Conservation (phyloP, 73 alveolate genomes). For the Stentor coeruleus region DNA sequence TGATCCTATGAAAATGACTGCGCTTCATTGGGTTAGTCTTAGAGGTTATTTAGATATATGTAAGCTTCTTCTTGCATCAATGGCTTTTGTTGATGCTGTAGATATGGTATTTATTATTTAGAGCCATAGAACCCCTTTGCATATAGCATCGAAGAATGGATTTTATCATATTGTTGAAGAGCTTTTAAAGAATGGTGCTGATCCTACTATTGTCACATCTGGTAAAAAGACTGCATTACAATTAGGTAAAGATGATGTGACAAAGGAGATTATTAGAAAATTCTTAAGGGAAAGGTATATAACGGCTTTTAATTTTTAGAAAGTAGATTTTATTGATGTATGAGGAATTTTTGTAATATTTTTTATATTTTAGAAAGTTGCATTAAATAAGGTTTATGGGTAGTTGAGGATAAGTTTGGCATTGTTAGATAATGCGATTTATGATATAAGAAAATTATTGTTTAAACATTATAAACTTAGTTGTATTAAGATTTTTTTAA, state of each 20-base stretch:
- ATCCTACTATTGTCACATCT: background rate
- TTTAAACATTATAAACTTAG: too few species aligned
- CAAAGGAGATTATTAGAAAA: background rate
- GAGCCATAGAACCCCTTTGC: slow-evolving; percentile 10
- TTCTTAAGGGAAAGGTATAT: background rate
- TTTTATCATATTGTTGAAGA: background rate
- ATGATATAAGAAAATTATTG: too few species aligned
- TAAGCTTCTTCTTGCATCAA: background rate
- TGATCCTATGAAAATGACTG: background rate
- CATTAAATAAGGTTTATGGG: too few species aligned
- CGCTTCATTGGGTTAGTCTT: slow-evolving; percentile 16
- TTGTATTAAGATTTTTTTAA: too few species aligned
- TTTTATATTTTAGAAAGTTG: too few species aligned
- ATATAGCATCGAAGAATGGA: background rate
- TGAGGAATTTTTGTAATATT: too few species aligned
- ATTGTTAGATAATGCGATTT: too few species aligned
- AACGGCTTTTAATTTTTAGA: background rate
- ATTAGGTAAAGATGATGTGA: background rate
- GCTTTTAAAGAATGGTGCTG: background rate
- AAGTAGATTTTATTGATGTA: too few species aligned
- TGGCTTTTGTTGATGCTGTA: slow-evolving; percentile 8
- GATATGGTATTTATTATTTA: background rate
- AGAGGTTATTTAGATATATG: background rate
- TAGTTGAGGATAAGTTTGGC: too few species aligned
- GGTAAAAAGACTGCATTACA: background rate